Conservation (phyloP, 2,329 filamentous ascomycete species). For the Daldinia sp. region DNA sequence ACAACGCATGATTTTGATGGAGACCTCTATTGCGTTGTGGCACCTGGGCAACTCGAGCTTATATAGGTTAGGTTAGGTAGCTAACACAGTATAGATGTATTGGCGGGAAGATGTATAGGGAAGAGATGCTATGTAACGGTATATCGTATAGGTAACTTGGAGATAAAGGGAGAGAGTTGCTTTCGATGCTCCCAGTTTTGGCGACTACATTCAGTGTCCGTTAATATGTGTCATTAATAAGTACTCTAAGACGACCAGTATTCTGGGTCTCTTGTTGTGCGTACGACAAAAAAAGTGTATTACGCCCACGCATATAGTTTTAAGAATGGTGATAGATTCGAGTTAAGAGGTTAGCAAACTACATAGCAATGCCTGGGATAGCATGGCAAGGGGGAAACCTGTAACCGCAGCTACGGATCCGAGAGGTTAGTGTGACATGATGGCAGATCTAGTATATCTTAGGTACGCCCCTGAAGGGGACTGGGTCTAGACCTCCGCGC, state of each 20-base stretch:
- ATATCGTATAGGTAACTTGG: background rate
- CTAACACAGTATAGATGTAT: background rate
- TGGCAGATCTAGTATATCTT: background rate
- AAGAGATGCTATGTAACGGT: background rate
- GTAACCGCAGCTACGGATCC: slow-evolving; percentile 19
- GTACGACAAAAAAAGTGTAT: background rate
- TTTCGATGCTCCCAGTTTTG: background rate
- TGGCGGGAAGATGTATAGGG: background rate
- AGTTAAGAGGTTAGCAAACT: background rate
- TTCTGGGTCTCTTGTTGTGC: background rate
- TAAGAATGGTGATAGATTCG: slow-evolving; percentile 6
- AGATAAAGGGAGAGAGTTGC: background rate
- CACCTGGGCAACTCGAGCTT: background rate
- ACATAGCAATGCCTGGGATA: background rate
- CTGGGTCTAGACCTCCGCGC: background rate
- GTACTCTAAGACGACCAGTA: background rate
- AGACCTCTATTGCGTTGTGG: background rate
- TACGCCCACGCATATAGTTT: slow-evolving; percentile 2
- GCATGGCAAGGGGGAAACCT: background rate
- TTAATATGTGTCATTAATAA: background rate
- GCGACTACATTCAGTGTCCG: background rate
- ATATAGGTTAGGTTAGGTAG: background rate
- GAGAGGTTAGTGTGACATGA: background rate
- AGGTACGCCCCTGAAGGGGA: slow-evolving; percentile 14
- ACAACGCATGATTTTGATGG: background rate